phyloP scores from a whole-genome alignment of 164 flowering plant species.

The Hamamelis virginiana region DNA sequence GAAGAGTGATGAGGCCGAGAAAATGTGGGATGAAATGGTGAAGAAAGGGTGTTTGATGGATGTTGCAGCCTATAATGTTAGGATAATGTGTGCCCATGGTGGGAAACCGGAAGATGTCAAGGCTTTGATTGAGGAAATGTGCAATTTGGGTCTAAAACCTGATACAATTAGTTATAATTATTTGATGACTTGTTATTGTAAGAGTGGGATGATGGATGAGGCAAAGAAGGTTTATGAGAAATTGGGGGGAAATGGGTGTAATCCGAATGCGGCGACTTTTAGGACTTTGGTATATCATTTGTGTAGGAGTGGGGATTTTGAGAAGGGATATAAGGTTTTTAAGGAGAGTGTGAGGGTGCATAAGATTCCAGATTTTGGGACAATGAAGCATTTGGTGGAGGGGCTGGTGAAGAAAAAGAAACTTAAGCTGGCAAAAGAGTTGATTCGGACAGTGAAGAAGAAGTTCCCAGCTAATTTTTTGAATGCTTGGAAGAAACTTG shows the following conservation, averaged over 20 bases:
- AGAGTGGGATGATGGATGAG: slow-evolving; percentile 59
- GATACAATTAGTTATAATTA: slow-evolving; percentile 64
- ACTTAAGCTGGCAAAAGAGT: slow-evolving; percentile 47
- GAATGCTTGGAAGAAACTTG: slow-evolving; percentile 69
- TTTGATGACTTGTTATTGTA: slow-evolving; percentile 57
- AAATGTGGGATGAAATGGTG: slow-evolving; percentile 65
- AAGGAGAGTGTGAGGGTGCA: slow-evolving; percentile 54
- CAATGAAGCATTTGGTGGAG: slow-evolving; percentile 54
- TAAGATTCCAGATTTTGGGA: slow-evolving; percentile 64
- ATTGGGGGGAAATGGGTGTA: slow-evolving; percentile 44
- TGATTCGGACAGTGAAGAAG: slow-evolving; percentile 58
- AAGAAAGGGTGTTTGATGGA: slow-evolving; percentile 51
- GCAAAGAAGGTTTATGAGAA: slow-evolving; percentile 62
- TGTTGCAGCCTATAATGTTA: slow-evolving; percentile 69
- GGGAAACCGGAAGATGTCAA: slow-evolving; percentile 48
- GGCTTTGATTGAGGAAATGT: slow-evolving; percentile 71
- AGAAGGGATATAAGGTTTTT: slow-evolving; percentile 51
- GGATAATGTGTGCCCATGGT: slow-evolving; percentile 39
- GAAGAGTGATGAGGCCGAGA: slow-evolving; percentile 47
- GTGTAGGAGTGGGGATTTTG: slow-evolving; percentile 45
- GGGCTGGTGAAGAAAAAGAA: slow-evolving; percentile 59
- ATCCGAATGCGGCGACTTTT: slow-evolving; percentile 75
- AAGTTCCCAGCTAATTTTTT: slow-evolving; percentile 50
- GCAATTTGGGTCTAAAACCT: slow-evolving; percentile 48
- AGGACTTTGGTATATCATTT: slow-evolving; percentile 50